phyloP scores from a whole-genome alignment of 1,284 basidiomycete species.

The Ustilago loliicola region DNA sequence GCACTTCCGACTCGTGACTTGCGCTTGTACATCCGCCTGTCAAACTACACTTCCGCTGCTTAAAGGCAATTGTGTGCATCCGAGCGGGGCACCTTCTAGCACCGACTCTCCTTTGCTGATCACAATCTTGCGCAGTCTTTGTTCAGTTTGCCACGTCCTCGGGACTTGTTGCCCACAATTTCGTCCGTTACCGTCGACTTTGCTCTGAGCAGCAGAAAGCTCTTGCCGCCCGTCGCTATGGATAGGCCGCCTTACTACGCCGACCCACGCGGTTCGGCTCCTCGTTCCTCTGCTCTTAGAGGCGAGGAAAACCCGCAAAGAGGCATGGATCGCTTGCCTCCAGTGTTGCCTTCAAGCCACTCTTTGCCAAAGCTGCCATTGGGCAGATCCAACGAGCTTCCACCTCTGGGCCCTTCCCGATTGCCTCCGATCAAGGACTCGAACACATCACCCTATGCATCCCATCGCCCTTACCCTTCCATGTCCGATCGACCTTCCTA shows the following conservation, averaged over 20 bases:
- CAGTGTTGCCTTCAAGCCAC: conserved; percentile 26
- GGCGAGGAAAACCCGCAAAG: conserved; percentile 16
- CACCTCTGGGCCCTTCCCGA: conserved; percentile 11
- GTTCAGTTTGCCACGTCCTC: neutral
- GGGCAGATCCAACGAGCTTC: conserved; percentile 18
- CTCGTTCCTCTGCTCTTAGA: conserved; percentile 12
- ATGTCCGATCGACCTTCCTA: conserved; percentile 18
- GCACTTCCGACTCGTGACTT: conserved; percentile 7
- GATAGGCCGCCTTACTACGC: conserved; percentile 40
- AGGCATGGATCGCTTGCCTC: conserved; percentile 28
- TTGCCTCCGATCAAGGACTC: conserved; percentile 39
- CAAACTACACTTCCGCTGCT: neutral
- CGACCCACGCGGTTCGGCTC: conserved; percentile 23
- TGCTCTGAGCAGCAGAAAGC: conserved; percentile 50
- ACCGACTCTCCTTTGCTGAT: neutral
- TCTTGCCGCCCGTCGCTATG: conserved; percentile 34
- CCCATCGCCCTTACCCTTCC: conserved; percentile 29
- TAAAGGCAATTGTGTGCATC: neutral
- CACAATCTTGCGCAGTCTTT: neutral
- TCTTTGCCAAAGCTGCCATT: conserved; percentile 20
- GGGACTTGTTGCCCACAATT: conserved; percentile 43
- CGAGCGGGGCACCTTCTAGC: neutral
- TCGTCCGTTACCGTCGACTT: conserved; percentile 32
- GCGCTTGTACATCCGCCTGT: neutral
- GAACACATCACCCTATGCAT: conserved; percentile 6